Evolutionary conservation across 2,329 filamentous ascomycete species (phyloP).

Genomic region (Hortaea sp.): DNA sequence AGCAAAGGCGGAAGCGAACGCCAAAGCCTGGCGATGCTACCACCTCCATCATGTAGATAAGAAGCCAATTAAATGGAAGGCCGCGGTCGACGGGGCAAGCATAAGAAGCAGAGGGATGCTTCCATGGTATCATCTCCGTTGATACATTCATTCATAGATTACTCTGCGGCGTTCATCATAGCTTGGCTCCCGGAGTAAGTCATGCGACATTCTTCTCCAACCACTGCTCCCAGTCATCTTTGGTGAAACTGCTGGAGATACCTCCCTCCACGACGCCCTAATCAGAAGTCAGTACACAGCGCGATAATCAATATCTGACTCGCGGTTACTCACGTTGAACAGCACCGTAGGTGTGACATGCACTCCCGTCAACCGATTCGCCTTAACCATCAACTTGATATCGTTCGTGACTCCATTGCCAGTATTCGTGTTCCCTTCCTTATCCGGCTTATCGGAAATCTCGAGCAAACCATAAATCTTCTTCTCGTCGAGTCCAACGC

Average conservation of each 20-base stretch:
- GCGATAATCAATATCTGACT: background rate
- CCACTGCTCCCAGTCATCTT: slow-evolving; percentile 79
- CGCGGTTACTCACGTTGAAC: slow-evolving; percentile 51
- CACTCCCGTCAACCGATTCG: slow-evolving; percentile 63
- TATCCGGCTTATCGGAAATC: slow-evolving; percentile 56
- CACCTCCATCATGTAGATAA: no score
- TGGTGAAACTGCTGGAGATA: slow-evolving; percentile 68
- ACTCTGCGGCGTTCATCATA: no score
- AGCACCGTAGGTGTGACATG: slow-evolving; percentile 88
- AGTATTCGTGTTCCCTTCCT: slow-evolving; percentile 60
- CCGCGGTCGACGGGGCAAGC: no score
- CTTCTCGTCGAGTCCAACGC: slow-evolving; percentile 61
- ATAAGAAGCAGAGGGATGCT: no score
- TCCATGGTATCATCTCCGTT: no score
- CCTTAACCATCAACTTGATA: slow-evolving; percentile 72
- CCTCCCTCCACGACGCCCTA: slow-evolving; percentile 62
- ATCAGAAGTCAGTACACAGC: background rate
- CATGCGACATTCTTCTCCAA: slow-evolving; percentile 54
- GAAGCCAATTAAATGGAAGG: no score
- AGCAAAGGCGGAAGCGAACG: no score
- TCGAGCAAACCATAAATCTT: slow-evolving; percentile 58
- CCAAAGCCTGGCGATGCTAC: no score
- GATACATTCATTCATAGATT: no score
- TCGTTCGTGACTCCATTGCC: slow-evolving; percentile 80
- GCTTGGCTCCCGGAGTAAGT: slow-evolving; percentile 9